phyloP scores from a whole-genome alignment of 129 eudicot species.

The Arctium minus region DNA sequence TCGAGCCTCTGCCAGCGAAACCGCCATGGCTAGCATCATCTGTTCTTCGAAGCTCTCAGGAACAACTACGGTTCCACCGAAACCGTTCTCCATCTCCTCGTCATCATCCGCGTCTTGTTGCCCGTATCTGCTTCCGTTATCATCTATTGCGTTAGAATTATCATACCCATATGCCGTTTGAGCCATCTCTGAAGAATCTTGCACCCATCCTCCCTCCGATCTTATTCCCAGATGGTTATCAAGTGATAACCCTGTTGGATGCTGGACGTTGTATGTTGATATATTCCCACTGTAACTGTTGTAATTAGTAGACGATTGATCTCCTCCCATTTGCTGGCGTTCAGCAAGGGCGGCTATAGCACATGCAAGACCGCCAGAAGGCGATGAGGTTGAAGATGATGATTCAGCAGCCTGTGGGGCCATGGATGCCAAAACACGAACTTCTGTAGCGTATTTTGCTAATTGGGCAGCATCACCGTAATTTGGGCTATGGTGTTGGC shows the following conservation, averaged over 20 bases:
- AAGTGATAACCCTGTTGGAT: conserved; percentile 40
- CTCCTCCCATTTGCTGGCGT: conserved; percentile 64
- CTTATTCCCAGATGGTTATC: conserved; percentile 31
- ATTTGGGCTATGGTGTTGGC: conserved; percentile 22
- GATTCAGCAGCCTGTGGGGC: conserved; percentile 35
- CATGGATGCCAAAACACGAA: conserved; percentile 38
- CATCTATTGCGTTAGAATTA: conserved; percentile 32
- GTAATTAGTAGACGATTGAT: conserved; percentile 41
- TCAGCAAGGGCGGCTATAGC: conserved; percentile 88
- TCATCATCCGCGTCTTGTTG: background rate
- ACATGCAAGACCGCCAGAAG: conserved; percentile 91
- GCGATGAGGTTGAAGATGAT: conserved; percentile 59
- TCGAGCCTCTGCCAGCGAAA: conserved; percentile 86
- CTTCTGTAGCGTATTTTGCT: conserved; percentile 46
- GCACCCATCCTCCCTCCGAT: conserved; percentile 39
- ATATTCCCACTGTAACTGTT: conserved; percentile 28
- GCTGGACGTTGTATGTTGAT: conserved; percentile 34
- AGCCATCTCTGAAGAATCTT: conserved; percentile 31
- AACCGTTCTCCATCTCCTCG: conserved; percentile 25
- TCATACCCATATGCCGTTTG: conserved; percentile 40
- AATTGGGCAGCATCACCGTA: conserved; percentile 43
- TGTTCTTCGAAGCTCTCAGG: conserved; percentile 97
- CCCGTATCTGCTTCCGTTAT: conserved; percentile 4
- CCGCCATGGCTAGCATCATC: conserved; percentile 98
- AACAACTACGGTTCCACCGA: conserved; percentile 23